Evolutionary conservation across 202 grass and related monocot genomes (phyloP).

Genomic region (Elaeis oleifera): DNA sequence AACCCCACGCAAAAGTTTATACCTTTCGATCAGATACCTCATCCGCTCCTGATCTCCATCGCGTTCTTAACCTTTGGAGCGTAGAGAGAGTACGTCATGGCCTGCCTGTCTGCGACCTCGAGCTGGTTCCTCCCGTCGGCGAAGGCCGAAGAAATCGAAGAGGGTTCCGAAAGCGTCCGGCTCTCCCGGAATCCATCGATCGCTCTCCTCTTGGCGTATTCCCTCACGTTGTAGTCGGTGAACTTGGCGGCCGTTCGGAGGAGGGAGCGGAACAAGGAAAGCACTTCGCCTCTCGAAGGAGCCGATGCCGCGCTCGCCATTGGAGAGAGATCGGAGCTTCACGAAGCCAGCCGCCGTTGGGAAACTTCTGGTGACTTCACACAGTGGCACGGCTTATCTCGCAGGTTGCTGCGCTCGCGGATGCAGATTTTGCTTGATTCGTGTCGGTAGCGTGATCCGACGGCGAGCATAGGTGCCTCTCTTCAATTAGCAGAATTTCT

Average conservation of each 20-base stretch:
- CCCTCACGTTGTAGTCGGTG: slow-evolving; percentile 81
- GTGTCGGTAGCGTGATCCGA: too few species aligned
- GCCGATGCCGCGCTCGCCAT: slow-evolving; percentile 35
- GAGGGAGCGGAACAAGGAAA: slow-evolving; percentile 58
- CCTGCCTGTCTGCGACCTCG: slow-evolving; percentile 68
- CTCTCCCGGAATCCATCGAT: slow-evolving; percentile 66
- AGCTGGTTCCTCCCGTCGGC: slow-evolving; percentile 60
- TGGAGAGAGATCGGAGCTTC: slow-evolving; percentile 1
- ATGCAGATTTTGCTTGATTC: too few species aligned
- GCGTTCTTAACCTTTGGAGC: slow-evolving; percentile 72
- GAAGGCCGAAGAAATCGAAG: slow-evolving; percentile 36
- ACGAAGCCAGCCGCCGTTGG: too few species aligned
- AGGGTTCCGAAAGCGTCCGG: slow-evolving; percentile 36
- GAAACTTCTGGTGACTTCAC: too few species aligned
- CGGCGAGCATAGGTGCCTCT: too few species aligned
- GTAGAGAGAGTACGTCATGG: slow-evolving; percentile 60
- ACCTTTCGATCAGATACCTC: too few species aligned
- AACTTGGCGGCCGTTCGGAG: slow-evolving; percentile 57
- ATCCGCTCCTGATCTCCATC: slow-evolving; percentile 51
- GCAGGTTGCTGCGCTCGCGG: too few species aligned
- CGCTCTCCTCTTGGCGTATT: slow-evolving; percentile 59
- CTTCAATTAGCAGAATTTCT: too few species aligned
- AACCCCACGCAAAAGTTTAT: too few species aligned
- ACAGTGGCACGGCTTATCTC: too few species aligned
- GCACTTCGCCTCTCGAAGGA: slow-evolving; percentile 45